A percentile compares a stretch with the other conserved stretches of the same genome.
Conservation (phyloP, 768 basidiomycete genomes). For the Pleurotus platypus region DNA sequence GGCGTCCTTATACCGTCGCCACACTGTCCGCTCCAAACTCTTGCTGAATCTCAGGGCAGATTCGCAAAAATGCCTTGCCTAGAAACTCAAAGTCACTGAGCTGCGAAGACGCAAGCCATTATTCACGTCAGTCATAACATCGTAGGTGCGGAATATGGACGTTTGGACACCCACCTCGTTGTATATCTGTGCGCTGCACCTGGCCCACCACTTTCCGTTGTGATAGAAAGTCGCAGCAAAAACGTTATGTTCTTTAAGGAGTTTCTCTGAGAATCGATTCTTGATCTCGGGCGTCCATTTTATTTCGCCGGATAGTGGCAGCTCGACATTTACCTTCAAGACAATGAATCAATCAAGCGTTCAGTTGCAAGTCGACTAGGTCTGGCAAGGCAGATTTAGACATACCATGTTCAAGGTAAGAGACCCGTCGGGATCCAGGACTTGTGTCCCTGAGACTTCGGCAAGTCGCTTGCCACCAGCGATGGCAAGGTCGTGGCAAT, state of each 20-base stretch:
- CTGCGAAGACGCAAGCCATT: neutral
- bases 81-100: constrained; percentile 12
- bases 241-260: constrained; percentile 31
- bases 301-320: constrained; percentile 31
- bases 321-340: constrained; percentile 35
- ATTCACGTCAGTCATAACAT: neutral
- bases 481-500: constrained; percentile 70
- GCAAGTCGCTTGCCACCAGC: constrained; percentile 64
- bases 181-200: constrained; percentile 45
- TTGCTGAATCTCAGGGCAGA: constrained; percentile 10
- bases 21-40: neutral
- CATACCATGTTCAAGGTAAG: constrained; percentile 74
- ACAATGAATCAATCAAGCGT: neutral
- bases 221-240: constrained; percentile 32
- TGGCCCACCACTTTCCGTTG: constrained; percentile 41
- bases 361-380: neutral
- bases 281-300: constrained; percentile 18
- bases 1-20: no score
- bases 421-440: constrained; percentile 55
- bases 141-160: neutral
- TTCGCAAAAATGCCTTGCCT: constrained; percentile 2
- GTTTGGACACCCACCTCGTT: constrained; percentile 32
- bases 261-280: constrained; percentile 22
- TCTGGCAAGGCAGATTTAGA: constrained; percentile 63
- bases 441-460: constrained; percentile 56